phyloP scores from a whole-genome alignment of 371 early-diverging fungal species.

The Batkoa obscura region DNA sequence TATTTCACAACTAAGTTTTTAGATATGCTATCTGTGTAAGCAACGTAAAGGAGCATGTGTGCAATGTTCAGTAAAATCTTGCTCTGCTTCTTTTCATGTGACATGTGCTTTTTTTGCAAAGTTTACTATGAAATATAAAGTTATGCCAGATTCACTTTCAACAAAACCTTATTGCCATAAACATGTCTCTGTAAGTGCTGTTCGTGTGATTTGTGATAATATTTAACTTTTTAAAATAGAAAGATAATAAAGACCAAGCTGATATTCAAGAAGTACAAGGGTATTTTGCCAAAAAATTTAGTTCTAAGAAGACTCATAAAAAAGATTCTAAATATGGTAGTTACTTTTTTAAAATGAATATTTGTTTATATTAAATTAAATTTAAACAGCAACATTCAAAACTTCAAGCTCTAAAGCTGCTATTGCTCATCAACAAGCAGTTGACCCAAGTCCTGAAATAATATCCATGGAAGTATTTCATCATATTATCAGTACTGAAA shows the following conservation, averaged over 20 bases:
- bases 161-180: conserved; percentile 56
- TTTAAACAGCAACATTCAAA: no score
- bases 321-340: no score
- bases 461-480: conserved; percentile 45
- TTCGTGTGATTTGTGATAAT: background rate
- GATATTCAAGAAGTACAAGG: conserved; percentile 18
- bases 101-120: conserved; percentile 81
- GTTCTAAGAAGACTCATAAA: no score
- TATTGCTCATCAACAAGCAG: conserved; percentile 34
- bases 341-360: no score
- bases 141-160: conserved; percentile 29
- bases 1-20: background rate
- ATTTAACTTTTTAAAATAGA: conserved; percentile 9
- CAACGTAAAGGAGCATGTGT: conserved; percentile 77
- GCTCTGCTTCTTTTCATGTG: conserved; percentile 82
- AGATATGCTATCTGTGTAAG: conserved; percentile 75
- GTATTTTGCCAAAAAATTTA: background rate
- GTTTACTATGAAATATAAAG: conserved; percentile 69
- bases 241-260: conserved; percentile 34
- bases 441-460: conserved; percentile 33
- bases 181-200: conserved; percentile 47
- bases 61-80: conserved; percentile 78
- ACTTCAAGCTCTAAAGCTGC: conserved; percentile 42
- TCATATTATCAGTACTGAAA: conserved; percentile 30
- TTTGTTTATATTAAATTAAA: no score